These are phyloP conservation scores for Sphaerulina musiva DNA, from an alignment of 2,329 filamentous ascomycete species.

Conservation along the genomic window DNA sequence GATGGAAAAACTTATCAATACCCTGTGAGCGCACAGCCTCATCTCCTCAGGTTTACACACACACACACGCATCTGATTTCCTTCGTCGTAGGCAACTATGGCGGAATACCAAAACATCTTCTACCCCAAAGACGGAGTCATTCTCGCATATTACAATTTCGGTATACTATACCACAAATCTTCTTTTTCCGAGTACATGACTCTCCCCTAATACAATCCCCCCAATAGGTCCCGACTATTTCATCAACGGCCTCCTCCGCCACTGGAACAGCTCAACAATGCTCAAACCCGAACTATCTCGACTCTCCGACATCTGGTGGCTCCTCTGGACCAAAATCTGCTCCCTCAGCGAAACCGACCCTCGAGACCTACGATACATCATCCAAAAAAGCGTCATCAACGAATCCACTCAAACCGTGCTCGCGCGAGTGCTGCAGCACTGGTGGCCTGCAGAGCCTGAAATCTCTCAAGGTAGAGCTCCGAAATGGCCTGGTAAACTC, in stretches of 20 bases:
- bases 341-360: background rate
- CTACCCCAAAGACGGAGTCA: constrained; percentile 4
- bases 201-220: background rate
- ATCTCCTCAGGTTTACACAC: too few species aligned
- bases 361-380: constrained; percentile 4
- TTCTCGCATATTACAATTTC: constrained; percentile 4
- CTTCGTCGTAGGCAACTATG: background rate
- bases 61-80: too few species aligned
- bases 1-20: background rate
- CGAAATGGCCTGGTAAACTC: constrained; percentile 6
- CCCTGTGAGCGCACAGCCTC: constrained; percentile 5
- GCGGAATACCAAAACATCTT: constrained; percentile 5
- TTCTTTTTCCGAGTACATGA: background rate
- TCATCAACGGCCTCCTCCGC: background rate
- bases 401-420: constrained; percentile 3
- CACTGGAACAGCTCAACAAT: background rate
- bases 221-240: background rate
- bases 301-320: constrained; percentile 16
- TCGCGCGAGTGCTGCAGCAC: constrained; percentile 10
- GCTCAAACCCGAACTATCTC: constrained; percentile 3
- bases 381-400: constrained; percentile 13
- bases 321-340: constrained; percentile 16
- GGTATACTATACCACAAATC: background rate
- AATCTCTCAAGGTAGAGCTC: constrained; percentile 4
- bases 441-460: background rate